A percentile compares a stretch with the other conserved stretches of the same genome.
phyloP scores from a whole-genome alignment of 2,329 filamentous ascomycete genomes.

The Pseudogymnoascus sp. region DNA sequence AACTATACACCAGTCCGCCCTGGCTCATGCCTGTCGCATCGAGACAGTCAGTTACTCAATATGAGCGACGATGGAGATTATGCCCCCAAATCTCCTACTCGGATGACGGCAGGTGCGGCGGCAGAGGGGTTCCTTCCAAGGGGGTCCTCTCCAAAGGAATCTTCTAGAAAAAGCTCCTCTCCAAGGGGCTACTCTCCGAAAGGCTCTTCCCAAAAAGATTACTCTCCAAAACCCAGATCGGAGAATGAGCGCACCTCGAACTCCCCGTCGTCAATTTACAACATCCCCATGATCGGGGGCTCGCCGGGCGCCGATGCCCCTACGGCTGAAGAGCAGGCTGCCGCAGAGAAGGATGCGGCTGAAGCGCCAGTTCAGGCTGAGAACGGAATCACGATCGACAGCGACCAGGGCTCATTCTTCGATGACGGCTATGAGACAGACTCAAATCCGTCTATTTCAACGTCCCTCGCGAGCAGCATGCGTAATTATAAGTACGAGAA shows the following conservation, averaged over 20 bases:
- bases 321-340: neutral
- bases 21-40: neutral
- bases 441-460: conserved; percentile 17
- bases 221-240: neutral
- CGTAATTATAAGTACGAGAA: conserved; percentile 47
- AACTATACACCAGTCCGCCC: neutral
- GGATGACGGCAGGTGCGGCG: neutral
- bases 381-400: conserved; percentile 22
- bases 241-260: neutral
- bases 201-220: neutral
- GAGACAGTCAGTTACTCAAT: neutral
- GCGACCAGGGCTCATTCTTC: conserved; percentile 13
- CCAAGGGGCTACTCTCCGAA: neutral
- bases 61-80: conserved; percentile 1
- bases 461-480: conserved; percentile 28
- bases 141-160: neutral
- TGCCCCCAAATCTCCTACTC: neutral
- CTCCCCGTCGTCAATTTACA: neutral
- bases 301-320: neutral
- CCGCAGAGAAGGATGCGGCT: conserved; percentile 15
- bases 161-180: neutral
- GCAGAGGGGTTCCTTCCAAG: neutral
- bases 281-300: neutral
- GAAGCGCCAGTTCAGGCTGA: conserved; percentile 21
- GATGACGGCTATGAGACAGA: conserved; percentile 26